A percentile compares a stretch with the other conserved stretches of the same genome.
These are phyloP conservation scores for Letharia columbiana DNA, from an alignment of 495 filamentous ascomycete species.

Conservation along the genomic window DNA sequence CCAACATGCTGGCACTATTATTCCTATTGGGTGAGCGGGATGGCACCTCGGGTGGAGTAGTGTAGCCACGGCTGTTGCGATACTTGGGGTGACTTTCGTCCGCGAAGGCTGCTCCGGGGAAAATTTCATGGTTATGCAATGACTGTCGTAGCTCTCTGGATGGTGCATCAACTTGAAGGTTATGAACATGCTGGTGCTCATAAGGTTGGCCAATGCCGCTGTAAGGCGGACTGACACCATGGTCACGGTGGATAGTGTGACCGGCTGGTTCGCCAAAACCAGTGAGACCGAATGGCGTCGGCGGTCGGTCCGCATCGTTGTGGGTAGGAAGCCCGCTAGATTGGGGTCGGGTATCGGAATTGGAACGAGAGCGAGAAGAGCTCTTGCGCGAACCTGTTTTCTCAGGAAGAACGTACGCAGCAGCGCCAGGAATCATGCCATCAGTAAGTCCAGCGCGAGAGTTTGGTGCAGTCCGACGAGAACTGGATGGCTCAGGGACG, in stretches of 20 bases:
- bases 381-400: slow-evolving; percentile 4
- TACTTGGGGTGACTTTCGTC: background rate
- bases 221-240: slow-evolving; percentile 9
- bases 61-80: slow-evolving; percentile 14
- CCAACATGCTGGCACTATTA: slow-evolving; percentile 1
- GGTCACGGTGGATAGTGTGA: slow-evolving; percentile 9
- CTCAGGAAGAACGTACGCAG: slow-evolving; percentile 18
- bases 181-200: slow-evolving; percentile 26
- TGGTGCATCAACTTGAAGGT: slow-evolving; percentile 23
- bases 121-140: slow-evolving; percentile 14
- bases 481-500: slow-evolving; percentile 22
- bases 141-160: slow-evolving; percentile 22
- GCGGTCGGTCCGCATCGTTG: slow-evolving; percentile 19
- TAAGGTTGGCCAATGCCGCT: slow-evolving; percentile 24
- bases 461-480: slow-evolving; percentile 20
- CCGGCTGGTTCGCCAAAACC: slow-evolving; percentile 15
- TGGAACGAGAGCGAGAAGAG: slow-evolving; percentile 11
- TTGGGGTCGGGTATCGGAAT: slow-evolving; percentile 13
- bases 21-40: slow-evolving; percentile 18
- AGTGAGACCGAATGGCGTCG: slow-evolving; percentile 26
- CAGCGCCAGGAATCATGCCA: slow-evolving; percentile 18
- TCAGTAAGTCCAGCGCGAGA: slow-evolving; percentile 21
- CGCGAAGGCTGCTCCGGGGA: slow-evolving; percentile 2
- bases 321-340: slow-evolving; percentile 19
- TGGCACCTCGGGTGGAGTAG: slow-evolving; percentile 19